A percentile compares a stretch with the other conserved stretches of the same genome.
Evolutionary conservation across 179 eudicot genomes (phyloP).

Genomic region (Sideroxylon spinosum): DNA sequence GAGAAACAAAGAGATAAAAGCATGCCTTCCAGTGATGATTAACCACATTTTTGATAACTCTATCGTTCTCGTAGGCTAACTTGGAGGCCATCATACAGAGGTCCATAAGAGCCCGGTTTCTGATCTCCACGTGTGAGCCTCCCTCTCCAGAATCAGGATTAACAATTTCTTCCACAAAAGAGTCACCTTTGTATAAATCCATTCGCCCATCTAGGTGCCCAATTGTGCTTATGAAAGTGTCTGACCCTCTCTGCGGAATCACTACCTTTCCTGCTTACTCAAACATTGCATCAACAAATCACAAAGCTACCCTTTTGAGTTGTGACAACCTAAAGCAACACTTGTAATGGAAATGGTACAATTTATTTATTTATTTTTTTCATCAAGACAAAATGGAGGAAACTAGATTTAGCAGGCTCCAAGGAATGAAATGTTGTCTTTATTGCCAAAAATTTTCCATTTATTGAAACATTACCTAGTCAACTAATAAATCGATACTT

Average conservation of each 20-base stretch:
- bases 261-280: conserved; percentile 54
- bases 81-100: conserved; percentile 78
- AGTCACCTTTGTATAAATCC: conserved; percentile 36
- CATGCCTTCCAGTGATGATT: conserved; percentile 72
- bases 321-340: too few relatives aligned
- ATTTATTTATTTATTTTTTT: too few relatives aligned
- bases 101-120: conserved; percentile 53
- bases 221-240: conserved; percentile 65
- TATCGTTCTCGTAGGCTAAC: conserved; percentile 76
- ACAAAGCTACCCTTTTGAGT: too few relatives aligned
- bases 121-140: conserved; percentile 16
- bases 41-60: conserved; percentile 53
- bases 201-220: conserved; percentile 74
- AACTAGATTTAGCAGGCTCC: too few relatives aligned
- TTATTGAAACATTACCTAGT: too few relatives aligned
- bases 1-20: neutral
- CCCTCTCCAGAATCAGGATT: conserved; percentile 17
- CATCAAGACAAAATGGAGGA: too few relatives aligned
- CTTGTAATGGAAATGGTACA: too few relatives aligned
- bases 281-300: neutral
- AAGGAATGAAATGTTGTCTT: too few relatives aligned
- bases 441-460: too few relatives aligned
- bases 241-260: conserved; percentile 56
- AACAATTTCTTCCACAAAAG: conserved; percentile 11
- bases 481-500: too few relatives aligned